These are phyloP conservation scores for Penicillium frequentans DNA, from an alignment of 2,329 filamentous ascomycete genomes.

Conservation along the genomic window DNA sequence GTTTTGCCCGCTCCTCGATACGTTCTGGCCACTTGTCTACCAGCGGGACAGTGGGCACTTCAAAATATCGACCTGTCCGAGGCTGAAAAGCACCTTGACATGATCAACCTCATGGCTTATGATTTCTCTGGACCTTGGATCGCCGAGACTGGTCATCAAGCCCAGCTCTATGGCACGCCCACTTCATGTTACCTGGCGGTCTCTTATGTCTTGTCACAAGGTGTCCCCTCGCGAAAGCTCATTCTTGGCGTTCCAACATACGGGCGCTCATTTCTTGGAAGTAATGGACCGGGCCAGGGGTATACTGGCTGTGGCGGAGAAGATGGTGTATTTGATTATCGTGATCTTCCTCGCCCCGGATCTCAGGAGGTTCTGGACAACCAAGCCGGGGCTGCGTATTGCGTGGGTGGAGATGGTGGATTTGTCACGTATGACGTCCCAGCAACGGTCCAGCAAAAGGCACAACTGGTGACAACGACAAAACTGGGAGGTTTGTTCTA, in stretches of 20 bases:
- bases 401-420: conserved; percentile 67
- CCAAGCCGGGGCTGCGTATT: conserved; percentile 68
- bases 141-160: conserved; percentile 68
- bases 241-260: conserved; percentile 74
- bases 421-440: conserved; percentile 81
- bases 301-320: conserved; percentile 57
- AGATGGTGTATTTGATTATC: conserved; percentile 73
- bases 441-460: conserved; percentile 73
- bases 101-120: conserved; percentile 78
- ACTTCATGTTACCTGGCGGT: conserved; percentile 67
- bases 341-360: conserved; percentile 61
- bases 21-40: conserved; percentile 70
- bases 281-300: conserved; percentile 63
- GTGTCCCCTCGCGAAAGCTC: conserved; percentile 70
- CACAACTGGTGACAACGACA: conserved; percentile 69
- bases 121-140: conserved; percentile 76
- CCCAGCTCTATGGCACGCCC: conserved; percentile 65
- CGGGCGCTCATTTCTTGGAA: conserved; percentile 71
- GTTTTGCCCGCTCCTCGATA: conserved; percentile 69
- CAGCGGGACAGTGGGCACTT: conserved; percentile 65
- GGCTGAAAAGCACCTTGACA: conserved; percentile 67
- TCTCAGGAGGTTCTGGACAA: conserved; percentile 69
- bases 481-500: conserved; percentile 76
- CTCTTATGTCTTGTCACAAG: conserved; percentile 63
- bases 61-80: conserved; percentile 66